Evolutionary conservation across 1,284 basidiomycete genomes (phyloP).

Genomic region (Pulveroboletus sp.): DNA sequence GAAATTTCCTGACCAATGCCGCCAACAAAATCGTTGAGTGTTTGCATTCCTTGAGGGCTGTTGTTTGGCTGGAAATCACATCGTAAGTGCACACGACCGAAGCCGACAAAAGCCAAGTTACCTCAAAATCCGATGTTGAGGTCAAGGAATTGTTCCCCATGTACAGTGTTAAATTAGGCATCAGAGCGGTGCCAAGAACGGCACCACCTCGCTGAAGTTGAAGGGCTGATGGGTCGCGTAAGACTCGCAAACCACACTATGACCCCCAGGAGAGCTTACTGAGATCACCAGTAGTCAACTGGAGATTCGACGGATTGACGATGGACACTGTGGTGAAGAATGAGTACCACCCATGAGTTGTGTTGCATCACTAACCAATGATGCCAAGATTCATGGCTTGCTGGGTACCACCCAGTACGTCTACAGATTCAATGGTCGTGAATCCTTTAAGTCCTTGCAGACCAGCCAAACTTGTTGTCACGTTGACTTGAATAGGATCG

Average conservation of each 20-base stretch:
- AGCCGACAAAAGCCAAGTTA: conserved; percentile 21
- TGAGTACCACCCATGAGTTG: neutral
- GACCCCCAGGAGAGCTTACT: conserved; percentile 40
- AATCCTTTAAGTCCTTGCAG: conserved; percentile 62
- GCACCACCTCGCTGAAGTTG: conserved; percentile 56
- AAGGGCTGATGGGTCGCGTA: conserved; percentile 41
- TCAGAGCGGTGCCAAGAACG: conserved; percentile 55
- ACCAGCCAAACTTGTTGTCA: conserved; percentile 65
- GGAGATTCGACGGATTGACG: conserved; percentile 73
- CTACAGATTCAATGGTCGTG: conserved; percentile 62
- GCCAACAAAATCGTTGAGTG: conserved; percentile 72
- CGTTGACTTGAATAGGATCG: conserved; percentile 76
- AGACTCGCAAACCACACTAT: neutral
- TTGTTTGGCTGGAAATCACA: conserved; percentile 53
- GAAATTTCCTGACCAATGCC: conserved; percentile 43
- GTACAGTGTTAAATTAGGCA: conserved; percentile 59
- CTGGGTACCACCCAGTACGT: conserved; percentile 69
- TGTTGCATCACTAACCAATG: conserved; percentile 40
- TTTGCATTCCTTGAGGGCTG: conserved; percentile 61
- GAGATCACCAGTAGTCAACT: conserved; percentile 60
- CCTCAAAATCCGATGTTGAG: conserved; percentile 53
- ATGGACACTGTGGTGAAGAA: conserved; percentile 49
- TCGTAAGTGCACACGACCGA: neutral
- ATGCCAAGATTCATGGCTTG: conserved; percentile 65
- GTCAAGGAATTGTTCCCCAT: conserved; percentile 59